Evolutionary conservation across 768 basidiomycete species (phyloP).

Genomic region (Guyanaporus albipodus): DNA sequence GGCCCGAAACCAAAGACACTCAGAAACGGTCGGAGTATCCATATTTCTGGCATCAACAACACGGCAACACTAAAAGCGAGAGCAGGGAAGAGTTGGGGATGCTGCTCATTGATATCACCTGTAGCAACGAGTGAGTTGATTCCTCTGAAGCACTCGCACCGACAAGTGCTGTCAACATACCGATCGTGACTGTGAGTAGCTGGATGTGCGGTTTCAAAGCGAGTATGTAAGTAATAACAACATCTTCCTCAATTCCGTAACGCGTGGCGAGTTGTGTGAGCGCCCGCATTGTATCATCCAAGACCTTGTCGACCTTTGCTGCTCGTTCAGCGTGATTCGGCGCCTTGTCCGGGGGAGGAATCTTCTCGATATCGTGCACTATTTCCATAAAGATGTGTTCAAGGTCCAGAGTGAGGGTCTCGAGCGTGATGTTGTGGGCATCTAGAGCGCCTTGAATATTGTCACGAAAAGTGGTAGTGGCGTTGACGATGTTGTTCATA

Average conservation of each 20-base stretch:
- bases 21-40: slow-evolving; percentile 12
- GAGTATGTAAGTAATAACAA: background rate
- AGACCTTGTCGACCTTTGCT: slow-evolving; percentile 3
- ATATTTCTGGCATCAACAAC: slow-evolving; percentile 6
- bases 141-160: too few species aligned
- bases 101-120: slow-evolving; percentile 12
- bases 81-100: slow-evolving; percentile 3
- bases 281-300: slow-evolving; percentile 2
- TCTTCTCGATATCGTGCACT: slow-evolving; percentile 1
- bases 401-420: slow-evolving; percentile 8
- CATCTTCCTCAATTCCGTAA: slow-evolving; percentile 6
- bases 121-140: background rate
- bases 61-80: background rate
- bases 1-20: slow-evolving; percentile 16
- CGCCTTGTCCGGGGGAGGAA: background rate
- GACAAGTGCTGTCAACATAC: background rate
- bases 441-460: slow-evolving; percentile 7
- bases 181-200: slow-evolving; percentile 4
- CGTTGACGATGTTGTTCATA: slow-evolving; percentile 10
- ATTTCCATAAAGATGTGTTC: slow-evolving; percentile 7
- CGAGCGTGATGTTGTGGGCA: slow-evolving; percentile 3
- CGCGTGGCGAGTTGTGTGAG: background rate
- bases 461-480: slow-evolving; percentile 12
- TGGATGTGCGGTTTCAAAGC: slow-evolving; percentile 7
- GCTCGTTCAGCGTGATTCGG: slow-evolving; percentile 3